phyloP scores from a whole-genome alignment of 2,329 filamentous ascomycete species.

The Ceratocystiopsis minuta region DNA sequence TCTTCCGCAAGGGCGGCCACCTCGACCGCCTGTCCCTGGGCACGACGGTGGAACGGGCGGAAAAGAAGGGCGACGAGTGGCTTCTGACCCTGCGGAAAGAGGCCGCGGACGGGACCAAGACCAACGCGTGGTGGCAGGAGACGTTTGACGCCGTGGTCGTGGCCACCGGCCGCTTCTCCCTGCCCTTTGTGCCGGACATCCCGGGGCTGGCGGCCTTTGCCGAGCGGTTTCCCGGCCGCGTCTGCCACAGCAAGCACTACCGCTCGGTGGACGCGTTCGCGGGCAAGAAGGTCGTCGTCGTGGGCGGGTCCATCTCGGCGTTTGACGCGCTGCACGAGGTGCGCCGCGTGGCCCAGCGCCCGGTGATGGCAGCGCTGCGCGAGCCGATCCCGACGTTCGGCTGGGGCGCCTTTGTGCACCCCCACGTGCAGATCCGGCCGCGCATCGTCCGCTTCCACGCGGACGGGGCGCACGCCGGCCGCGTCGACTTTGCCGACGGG shows the following conservation, averaged over 20 bases:
- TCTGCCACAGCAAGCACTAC: slow-evolving; percentile 37
- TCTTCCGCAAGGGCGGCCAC: slow-evolving; percentile 21
- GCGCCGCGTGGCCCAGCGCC: slow-evolving; percentile 16
- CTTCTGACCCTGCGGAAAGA: slow-evolving; percentile 27
- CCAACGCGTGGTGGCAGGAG: slow-evolving; percentile 40
- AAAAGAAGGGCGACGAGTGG: slow-evolving; percentile 27
- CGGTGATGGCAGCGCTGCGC: slow-evolving; percentile 22
- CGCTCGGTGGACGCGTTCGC: slow-evolving; percentile 25
- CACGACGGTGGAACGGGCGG: slow-evolving; percentile 42
- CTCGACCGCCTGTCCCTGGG: slow-evolving; percentile 30
- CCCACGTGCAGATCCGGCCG: slow-evolving; percentile 34
- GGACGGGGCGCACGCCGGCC: slow-evolving; percentile 1
- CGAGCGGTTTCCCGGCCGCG: slow-evolving; percentile 25
- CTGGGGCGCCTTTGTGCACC: slow-evolving; percentile 36
- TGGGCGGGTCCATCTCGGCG: slow-evolving; percentile 46
- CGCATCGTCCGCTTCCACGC: slow-evolving; percentile 26
- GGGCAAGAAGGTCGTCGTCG: slow-evolving; percentile 38
- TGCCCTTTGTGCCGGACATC: slow-evolving; percentile 32
- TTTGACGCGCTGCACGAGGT: slow-evolving; percentile 30
- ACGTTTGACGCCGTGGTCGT: slow-evolving; percentile 48
- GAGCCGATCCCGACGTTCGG: slow-evolving; percentile 45
- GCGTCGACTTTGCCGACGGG: slow-evolving; percentile 29
- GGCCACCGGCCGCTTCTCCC: slow-evolving; percentile 48
- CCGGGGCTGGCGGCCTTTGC: slow-evolving; percentile 30
- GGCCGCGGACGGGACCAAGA: slow-evolving; percentile 9